A percentile compares a stretch with the other conserved stretches of the same genome.
phyloP scores from a whole-genome alignment of 805 yeast species.

The Candida railenensis region DNA sequence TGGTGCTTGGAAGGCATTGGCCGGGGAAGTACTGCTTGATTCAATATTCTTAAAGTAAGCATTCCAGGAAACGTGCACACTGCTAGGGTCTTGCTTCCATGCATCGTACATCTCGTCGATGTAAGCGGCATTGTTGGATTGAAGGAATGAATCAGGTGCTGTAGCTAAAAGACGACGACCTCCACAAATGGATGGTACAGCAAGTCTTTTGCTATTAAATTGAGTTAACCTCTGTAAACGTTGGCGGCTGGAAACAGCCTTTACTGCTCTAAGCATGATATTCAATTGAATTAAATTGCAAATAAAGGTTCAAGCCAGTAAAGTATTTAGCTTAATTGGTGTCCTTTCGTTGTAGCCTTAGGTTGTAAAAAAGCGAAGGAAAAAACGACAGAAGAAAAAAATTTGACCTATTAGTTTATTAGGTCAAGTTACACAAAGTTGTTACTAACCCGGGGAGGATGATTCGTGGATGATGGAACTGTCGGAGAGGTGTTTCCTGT shows the following conservation, averaged over 20 bases:
- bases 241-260: conserved; percentile 4
- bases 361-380: no score
- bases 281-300: not conserved
- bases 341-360: no score
- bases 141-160: conserved; percentile 70
- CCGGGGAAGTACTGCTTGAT: conserved; percentile 63
- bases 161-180: conserved; percentile 32
- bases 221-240: not conserved
- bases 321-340: not conserved
- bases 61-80: conserved; percentile 96
- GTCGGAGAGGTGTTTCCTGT: not conserved
- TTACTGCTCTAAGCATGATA: conserved; percentile 7
- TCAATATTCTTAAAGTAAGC: conserved; percentile 93
- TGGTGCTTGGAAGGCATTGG: conserved; percentile 84
- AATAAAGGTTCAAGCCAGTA: no score
- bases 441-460: not conserved
- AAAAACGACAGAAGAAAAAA: not conserved
- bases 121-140: conserved; percentile 82
- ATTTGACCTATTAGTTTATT: not conserved
- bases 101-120: conserved; percentile 97
- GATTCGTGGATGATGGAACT: not conserved
- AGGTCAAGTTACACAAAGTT: not conserved
- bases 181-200: conserved; percentile 8
- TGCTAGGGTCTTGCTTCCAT: conserved; percentile 85
- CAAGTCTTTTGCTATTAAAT: not conserved